Base-by-base conservation (phyloP, 148 eudicot genomes). In the Drosera capensis region DNA sequence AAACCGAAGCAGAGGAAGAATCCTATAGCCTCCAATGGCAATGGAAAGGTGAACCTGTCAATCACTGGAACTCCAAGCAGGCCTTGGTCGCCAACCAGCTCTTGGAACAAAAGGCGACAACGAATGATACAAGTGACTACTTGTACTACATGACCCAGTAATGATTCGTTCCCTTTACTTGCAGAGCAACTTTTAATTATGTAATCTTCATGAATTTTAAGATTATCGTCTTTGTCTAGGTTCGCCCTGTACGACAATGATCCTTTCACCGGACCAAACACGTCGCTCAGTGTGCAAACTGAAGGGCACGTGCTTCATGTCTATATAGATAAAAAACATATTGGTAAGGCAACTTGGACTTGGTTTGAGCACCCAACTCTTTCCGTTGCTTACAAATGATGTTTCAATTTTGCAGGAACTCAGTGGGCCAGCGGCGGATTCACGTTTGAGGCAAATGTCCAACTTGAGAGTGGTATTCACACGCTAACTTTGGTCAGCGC, bases 1-100 rank as follows among this genome's bases (percentile, higher is more conserved):
- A 62, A 30, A 68, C 70, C 58, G 41, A 22, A 17, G 64, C 64
- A 0, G 68, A 63, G 31, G 54, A 79, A 48, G 43, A 44, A 28
- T 56, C 67, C 0, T 39, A 25, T 3, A 46, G 58, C 13, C 53
- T 62, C 7, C 20, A 7, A 11, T 68, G 68, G 72, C 36, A 45
- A 16, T 68, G 72, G 72, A 57, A 20, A 20, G 3, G 72, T 61
- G 71, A 68, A 31, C 12, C 65, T 4, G 4, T 28, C 6, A 28
- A 9, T 28, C 31, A 28, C 31, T 28, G 31, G 31, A 28, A 28
- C 9, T 4, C 31, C 31, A 28, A 9, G 31, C 9, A 3, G 31
- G 9, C 4, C 31, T 28, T n/a, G n/a, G n/a, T 28, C 6, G 4
- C 31, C 9, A 4, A 28, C 31, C 31, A 28, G 9, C 31, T 28